Conservation (phyloP, 129 eudicot species). For the Flaveria robusta region DNA sequence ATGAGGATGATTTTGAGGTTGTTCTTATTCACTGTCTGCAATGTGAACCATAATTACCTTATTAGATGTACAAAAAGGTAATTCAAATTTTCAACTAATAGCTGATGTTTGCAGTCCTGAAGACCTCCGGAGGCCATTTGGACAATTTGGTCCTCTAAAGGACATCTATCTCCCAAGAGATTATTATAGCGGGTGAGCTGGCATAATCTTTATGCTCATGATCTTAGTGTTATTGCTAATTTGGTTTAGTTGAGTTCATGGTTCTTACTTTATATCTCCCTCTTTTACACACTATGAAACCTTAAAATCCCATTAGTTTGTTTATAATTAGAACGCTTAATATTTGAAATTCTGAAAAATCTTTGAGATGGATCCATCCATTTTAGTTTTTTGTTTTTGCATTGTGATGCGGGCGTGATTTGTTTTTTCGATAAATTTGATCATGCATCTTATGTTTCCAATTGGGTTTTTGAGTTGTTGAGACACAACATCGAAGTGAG, state of each 20-base stretch:
- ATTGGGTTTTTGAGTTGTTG: constrained; percentile 53
- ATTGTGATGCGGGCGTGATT: background rate
- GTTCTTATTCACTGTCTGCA: background rate
- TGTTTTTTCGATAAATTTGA: background rate
- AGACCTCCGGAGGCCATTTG: constrained; percentile 88
- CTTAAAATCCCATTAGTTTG: background rate
- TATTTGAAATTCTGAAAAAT: background rate
- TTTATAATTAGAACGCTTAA: background rate
- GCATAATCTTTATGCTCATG: background rate
- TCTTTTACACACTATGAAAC: background rate
- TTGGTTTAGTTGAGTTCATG: background rate
- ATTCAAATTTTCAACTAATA: background rate
- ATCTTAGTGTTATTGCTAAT: background rate
- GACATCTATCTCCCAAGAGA: constrained; percentile 95
- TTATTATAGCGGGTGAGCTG: constrained; percentile 93
- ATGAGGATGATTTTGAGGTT: background rate
- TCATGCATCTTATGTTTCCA: constrained; percentile 30
- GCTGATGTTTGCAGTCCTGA: constrained; percentile 70
- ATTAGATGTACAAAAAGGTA: background rate
- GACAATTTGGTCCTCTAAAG: constrained; percentile 87
- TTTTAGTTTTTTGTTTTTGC: background rate
- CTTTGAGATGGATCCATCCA: background rate
- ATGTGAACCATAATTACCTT: background rate
- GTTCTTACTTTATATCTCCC: background rate
- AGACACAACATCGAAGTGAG: constrained; percentile 77